Conservation (phyloP, 805 yeast genomes). For the Pichia pseudocactophila region DNA sequence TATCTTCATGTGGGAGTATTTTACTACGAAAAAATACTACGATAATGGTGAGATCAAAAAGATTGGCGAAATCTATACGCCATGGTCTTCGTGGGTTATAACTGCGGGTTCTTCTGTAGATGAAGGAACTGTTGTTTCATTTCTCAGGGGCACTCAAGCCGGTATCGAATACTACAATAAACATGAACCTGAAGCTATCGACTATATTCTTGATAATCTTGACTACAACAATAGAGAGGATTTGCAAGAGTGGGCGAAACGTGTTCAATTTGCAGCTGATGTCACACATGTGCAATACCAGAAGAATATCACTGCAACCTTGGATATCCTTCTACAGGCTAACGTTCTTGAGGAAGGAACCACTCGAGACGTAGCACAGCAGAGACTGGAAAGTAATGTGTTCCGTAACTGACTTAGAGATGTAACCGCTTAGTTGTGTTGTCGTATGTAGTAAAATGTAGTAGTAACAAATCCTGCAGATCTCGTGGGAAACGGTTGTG, state of each 20-base stretch:
- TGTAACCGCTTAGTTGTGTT: too few relatives aligned
- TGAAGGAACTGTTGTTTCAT: conserved; percentile 26
- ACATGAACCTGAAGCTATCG: conserved; percentile 56
- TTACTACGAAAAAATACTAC: conserved; percentile 79
- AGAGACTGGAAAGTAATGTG: conserved; percentile 3
- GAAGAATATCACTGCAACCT: conserved; percentile 46
- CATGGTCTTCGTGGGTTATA: conserved; percentile 95
- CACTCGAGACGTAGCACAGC: conserved; percentile 9
- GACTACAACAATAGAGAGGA: conserved; percentile 66
- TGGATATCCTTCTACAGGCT: conserved; percentile 49
- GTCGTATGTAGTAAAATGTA: too few relatives aligned
- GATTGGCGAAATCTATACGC: conserved; percentile 85
- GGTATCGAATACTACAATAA: conserved; percentile 61
- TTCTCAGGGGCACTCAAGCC: conserved; percentile 46
- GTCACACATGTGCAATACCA: conserved; percentile 42
- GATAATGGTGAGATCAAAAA: conserved; percentile 71
- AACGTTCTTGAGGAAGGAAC: conserved; percentile 36
- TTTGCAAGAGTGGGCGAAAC: conserved; percentile 72
- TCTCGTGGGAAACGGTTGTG: neutral
- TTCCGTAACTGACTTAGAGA: too few relatives aligned
- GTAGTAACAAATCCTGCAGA: too few relatives aligned
- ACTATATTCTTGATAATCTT: conserved; percentile 54
- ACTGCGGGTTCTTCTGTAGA: conserved; percentile 39
- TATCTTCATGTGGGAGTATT: conserved; percentile 94
- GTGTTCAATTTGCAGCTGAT: conserved; percentile 54